Evolutionary conservation across 73 alveolate genomes (phyloP), one percentile per base, ranked within the genome.

Genomic region (Symbiodinium natans): DNA sequence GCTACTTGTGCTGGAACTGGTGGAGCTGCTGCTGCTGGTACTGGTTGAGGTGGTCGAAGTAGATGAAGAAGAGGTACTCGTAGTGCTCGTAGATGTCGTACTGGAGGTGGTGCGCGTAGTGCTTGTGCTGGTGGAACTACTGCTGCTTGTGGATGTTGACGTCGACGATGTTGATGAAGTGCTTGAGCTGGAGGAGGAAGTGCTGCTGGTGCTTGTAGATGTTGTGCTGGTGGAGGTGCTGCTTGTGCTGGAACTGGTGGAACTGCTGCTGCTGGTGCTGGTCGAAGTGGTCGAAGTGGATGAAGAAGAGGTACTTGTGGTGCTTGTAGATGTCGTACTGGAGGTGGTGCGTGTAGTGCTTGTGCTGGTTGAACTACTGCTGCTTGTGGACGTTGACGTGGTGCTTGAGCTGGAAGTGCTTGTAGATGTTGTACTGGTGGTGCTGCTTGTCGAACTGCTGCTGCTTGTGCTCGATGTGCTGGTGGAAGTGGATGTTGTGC

Each of bases 261-360:
- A 21, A 5, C 52, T 31, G 54, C 77, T 40, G 39, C 39, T 68
- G 77, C 71, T 68, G 40, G 90, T 73, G 42, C 82, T 73, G 34
- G 87, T 41, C 19, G 98, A 41, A 52, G 98, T 74, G 52, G 82
- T 92, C 46, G 88, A 71, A 2, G 88, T 68, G 56, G 75, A 36
- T 9, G 98, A 41, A 31, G 48, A 68, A 52, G 71, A 52, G 38
- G 80, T 23, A 36, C 80, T 63, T 5, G 80, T 29, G 38, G 80
- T 27, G 36, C 80, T 63, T 0, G 80, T 63, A 13, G 80, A 27
- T 0, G 80, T 63, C 21, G 38, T 63, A 1, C 19, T 63, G 31
- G 77, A 25, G 39, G 38, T 63, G 77, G 77, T 63, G 77, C 38
- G 31, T 5, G 77, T 63, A 8, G 77, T 63, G 77, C 77, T 63